Evolutionary conservation across 164 flowering plant species (phyloP).

Genomic region (Liriodendron chinense): DNA sequence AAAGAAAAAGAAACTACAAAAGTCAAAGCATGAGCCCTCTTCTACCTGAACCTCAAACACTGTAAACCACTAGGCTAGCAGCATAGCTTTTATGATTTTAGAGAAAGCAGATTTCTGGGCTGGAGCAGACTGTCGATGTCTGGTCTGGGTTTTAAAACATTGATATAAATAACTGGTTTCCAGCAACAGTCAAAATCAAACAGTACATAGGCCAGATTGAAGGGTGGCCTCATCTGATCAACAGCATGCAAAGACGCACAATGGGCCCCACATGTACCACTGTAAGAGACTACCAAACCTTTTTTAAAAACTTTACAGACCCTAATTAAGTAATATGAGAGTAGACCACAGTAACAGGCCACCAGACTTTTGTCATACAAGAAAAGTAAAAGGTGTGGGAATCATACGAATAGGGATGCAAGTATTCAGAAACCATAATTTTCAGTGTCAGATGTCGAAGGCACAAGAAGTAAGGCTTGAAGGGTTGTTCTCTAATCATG

Average conservation of each 20-base stretch:
- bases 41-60: not conserved
- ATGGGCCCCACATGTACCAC: not conserved
- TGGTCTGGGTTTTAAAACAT: too few relatives aligned
- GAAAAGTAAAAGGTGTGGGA: constrained; percentile 12
- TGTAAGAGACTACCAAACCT: not conserved
- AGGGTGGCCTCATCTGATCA: not conserved
- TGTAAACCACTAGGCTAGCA: too few relatives aligned
- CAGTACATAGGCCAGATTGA: not conserved
- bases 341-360: constrained; percentile 17
- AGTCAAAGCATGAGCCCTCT: too few relatives aligned
- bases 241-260: not conserved
- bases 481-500: constrained; percentile 45
- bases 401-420: constrained; percentile 20
- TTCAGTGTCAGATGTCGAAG: constrained; percentile 71
- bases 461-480: constrained; percentile 32
- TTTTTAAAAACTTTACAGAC: not conserved
- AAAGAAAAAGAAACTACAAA: too few relatives aligned
- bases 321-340: constrained; percentile 11
- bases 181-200: not conserved
- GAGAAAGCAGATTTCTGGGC: too few relatives aligned
- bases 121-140: too few relatives aligned
- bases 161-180: too few relatives aligned
- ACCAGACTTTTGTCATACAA: constrained; percentile 11
- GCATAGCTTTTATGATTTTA: too few relatives aligned
- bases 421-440: constrained; percentile 36